Conservation (phyloP, 495 filamentous ascomycete species). For the Lasiosphaeria miniovina region DNA sequence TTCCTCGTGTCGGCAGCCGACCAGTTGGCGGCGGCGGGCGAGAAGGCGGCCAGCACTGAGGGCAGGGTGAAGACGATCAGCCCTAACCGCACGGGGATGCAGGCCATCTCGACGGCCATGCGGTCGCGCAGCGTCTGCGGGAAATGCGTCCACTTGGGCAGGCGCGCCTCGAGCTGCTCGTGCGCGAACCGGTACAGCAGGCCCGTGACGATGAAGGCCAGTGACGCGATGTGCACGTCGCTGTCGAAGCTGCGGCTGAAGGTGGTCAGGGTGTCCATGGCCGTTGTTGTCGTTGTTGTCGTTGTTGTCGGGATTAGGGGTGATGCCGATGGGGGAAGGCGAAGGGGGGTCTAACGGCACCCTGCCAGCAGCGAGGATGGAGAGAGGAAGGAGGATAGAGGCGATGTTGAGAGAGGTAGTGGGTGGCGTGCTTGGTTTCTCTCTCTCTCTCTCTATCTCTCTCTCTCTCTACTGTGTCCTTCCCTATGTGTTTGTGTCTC, state of each 20-base stretch:
- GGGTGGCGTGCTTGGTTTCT: no score
- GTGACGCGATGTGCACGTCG: constrained; percentile 3
- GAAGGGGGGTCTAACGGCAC: no score
- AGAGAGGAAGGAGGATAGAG: no score
- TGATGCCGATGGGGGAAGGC: no score
- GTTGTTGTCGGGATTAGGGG: no score
- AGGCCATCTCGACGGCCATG: constrained; percentile 4
- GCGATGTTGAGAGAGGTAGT: no score
- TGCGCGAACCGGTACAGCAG: constrained; percentile 3
- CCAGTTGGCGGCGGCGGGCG: background rate
- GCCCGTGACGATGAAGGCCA: constrained; percentile 6
- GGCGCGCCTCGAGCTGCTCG: background rate
- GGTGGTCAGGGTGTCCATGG: background rate
- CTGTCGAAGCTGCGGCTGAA: background rate
- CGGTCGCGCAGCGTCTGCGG: background rate
- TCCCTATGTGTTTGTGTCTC: no score
- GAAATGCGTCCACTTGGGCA: constrained; percentile 3
- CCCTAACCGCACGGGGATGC: constrained; percentile 1
- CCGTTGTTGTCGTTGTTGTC: background rate
- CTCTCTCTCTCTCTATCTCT: no score
- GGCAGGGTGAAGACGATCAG: constrained; percentile 5
- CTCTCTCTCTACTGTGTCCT: no score
- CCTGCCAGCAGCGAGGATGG: no score
- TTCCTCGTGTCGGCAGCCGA: background rate
- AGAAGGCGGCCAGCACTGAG: background rate